These are phyloP conservation scores for Citrus cavaleriei DNA, from an alignment of 345 rosid species.

Conservation along the genomic window DNA sequence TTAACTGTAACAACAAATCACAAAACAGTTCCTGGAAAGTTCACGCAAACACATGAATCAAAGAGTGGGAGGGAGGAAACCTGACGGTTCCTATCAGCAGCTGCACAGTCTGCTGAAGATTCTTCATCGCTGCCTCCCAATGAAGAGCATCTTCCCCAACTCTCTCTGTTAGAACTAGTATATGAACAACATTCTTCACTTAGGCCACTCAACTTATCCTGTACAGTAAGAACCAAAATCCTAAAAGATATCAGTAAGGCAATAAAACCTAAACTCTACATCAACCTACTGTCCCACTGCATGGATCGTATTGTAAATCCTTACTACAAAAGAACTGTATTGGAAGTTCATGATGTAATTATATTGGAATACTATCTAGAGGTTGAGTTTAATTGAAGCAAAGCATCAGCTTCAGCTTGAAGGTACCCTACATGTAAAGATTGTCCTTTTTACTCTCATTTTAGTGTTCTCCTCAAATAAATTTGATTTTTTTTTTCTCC, in stretches of 20 bases:
- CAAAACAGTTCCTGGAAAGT: neutral
- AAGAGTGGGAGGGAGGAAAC: conserved; percentile 23
- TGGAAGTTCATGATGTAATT: neutral
- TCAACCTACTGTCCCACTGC: neutral
- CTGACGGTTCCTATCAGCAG: conserved; percentile 47
- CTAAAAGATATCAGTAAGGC: neutral
- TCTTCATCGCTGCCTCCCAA: conserved; percentile 88
- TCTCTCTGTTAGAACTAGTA: conserved; percentile 95
- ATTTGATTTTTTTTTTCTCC: neutral
- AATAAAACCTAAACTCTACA: neutral
- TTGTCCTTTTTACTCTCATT: neutral
- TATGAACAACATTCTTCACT: conserved; percentile 81
- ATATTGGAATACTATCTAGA: neutral
- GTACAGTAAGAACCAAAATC: conserved; percentile 11
- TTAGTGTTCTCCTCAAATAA: neutral
- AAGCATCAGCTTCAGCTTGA: neutral
- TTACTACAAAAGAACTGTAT: neutral
- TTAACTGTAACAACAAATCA: neutral
- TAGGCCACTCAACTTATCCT: conserved; percentile 60
- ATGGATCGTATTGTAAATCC: neutral
- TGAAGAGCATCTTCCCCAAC: conserved; percentile 99
- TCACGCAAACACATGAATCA: neutral
- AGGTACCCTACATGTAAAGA: neutral
- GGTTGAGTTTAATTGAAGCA: conserved; percentile 1
- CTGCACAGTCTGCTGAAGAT: conserved; percentile 41